Evolutionary conservation across 1,139 yeast species (phyloP), one percentile per base, ranked within the genome.

Genomic region (Diutina pseudorugosa): DNA sequence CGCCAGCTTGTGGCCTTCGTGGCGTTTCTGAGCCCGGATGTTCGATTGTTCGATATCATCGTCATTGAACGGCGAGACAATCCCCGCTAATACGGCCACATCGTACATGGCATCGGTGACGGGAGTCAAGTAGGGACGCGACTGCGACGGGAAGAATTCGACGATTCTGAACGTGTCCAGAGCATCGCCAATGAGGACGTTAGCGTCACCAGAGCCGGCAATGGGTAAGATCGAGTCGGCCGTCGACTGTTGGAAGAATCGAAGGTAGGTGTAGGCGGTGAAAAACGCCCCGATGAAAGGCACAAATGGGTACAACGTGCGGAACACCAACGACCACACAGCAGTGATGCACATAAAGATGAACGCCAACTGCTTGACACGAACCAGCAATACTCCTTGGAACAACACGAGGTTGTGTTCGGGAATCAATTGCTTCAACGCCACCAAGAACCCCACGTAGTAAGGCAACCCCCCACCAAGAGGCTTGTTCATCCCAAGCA

Each of bases 131-230:
- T 76, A 62, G 1, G 83, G 81, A 55, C 81, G 76, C 2, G 76
- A 55, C 1, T 73, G 61, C 44, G 71, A 76, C 1, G 96, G 96
- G 77, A 87, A 88, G 65, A 91, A 88, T 60, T 87, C 86, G 45
- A 84, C 82, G 58, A 90, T 72, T 53, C 87, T 82, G 72, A 91
- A 91, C 0, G 95, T 85, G 60, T 90, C 96, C 0, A 95, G 84
- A 0, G 96, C 95, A 65, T 90, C 96, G 47, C 97, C 97, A 42
- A 76, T 68, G 30, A 81, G 65, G 23, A 72, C 65, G 16, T 72
- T 63, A 1, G 62, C 53, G 30, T 47, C 50, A 7, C 19, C n/a
- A 18, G 67, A 65, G 5, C 63, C 59, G 3, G 73, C 64, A 27
- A 73, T 66, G 55, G 74, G 80, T 55, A 67, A 69, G 54, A 66